Evolutionary conservation across 352 stramenopile species (phyloP).

Genomic region (Pythium guiyangense): DNA sequence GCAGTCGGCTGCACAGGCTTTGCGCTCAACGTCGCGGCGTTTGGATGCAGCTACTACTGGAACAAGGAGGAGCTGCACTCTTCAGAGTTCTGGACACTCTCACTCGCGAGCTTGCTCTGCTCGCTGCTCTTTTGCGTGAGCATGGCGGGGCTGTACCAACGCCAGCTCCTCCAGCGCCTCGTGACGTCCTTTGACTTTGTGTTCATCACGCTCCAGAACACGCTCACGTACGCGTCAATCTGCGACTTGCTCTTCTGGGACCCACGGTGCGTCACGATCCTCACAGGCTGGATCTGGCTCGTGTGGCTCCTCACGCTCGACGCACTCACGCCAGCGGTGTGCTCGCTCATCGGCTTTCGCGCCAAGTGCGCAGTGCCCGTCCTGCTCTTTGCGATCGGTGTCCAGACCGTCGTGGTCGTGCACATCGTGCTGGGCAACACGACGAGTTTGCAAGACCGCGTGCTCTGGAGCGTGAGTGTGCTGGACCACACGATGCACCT

Average conservation of each 20-base stretch:
- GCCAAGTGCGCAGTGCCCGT: constrained; percentile 1
- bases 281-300: constrained; percentile 19
- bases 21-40: background rate
- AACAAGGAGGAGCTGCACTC: constrained; percentile 6
- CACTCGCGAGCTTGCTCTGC: constrained; percentile 5
- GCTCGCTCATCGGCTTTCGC: constrained; percentile 1
- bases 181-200: constrained; percentile 36
- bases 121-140: constrained; percentile 13
- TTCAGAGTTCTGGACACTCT: background rate
- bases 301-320: constrained; percentile 31
- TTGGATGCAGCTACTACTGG: background rate
- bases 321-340: constrained; percentile 9
- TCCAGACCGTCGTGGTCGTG: constrained; percentile 2
- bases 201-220: constrained; percentile 33
- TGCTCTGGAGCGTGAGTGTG: constrained; percentile 2
- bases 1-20: background rate
- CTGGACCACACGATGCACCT: constrained; percentile 1
- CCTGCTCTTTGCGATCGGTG: constrained; percentile 1
- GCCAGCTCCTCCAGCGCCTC: constrained; percentile 21
- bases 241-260: constrained; percentile 34
- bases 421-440: background rate
- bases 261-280: constrained; percentile 9
- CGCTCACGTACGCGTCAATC: constrained; percentile 18
- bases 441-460: constrained; percentile 1
- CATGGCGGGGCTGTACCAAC: constrained; percentile 13